phyloP scores from a whole-genome alignment of 2,329 filamentous ascomycete species.

The Colletotrichum magnum region DNA sequence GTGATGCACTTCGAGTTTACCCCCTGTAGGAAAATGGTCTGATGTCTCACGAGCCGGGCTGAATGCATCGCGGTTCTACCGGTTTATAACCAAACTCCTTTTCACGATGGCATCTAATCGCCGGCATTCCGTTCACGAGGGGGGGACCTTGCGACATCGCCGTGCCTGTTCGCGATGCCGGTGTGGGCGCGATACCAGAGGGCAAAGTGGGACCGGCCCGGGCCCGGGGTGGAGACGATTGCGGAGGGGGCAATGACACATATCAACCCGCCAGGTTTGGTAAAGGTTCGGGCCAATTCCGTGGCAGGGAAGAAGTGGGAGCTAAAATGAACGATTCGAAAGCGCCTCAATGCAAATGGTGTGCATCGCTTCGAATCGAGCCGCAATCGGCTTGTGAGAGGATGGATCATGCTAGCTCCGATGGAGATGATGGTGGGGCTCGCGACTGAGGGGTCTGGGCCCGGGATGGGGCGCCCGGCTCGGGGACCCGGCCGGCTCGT shows the following conservation, averaged over 20 bases:
- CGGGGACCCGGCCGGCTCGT: slow-evolving; percentile 34
- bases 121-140: not conserved
- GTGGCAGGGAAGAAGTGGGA: not conserved
- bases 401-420: slow-evolving; percentile 27
- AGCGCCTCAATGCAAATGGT: not conserved
- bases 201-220: slow-evolving; percentile 36
- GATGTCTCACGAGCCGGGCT: slow-evolving; percentile 4
- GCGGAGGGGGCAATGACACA: slow-evolving; percentile 33
- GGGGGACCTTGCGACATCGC: slow-evolving; percentile 1
- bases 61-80: not conserved
- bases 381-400: slow-evolving; percentile 7
- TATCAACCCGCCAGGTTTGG: slow-evolving; percentile 21
- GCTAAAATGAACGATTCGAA: not conserved
- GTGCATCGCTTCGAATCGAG: not conserved
- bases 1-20: slow-evolving; percentile 10
- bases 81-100: slow-evolving; percentile 29
- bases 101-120: slow-evolving; percentile 24
- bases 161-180: slow-evolving; percentile 21
- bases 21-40: slow-evolving; percentile 15
- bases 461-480: slow-evolving; percentile 37
- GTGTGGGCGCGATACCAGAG: slow-evolving; percentile 24
- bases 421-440: slow-evolving; percentile 28
- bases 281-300: slow-evolving; percentile 26
- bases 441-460: slow-evolving; percentile 13
- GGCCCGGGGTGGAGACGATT: slow-evolving; percentile 18